Evolutionary conservation across 2,329 filamentous ascomycete genomes (phyloP).

Genomic region (Nemania serpens): DNA sequence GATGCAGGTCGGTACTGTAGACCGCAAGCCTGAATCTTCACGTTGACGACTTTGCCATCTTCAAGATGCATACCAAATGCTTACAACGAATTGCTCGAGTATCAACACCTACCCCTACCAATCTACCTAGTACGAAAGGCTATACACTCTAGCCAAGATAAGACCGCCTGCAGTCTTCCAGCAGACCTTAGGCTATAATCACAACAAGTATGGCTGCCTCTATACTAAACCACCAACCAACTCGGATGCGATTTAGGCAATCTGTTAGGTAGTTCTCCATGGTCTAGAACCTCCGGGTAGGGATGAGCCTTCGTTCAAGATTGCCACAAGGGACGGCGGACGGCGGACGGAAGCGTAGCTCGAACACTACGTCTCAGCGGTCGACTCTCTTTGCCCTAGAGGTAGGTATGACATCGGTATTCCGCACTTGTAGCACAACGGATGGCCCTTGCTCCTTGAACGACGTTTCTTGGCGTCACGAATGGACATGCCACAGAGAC

Average conservation of each 20-base stretch:
- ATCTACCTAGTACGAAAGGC: neutral
- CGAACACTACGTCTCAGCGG: neutral
- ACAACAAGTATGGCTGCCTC: neutral
- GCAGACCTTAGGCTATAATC: slow-evolving; percentile 8
- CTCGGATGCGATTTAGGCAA: slow-evolving; percentile 12
- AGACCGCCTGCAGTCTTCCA: neutral
- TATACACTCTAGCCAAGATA: neutral
- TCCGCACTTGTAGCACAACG: neutral
- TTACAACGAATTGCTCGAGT: neutral
- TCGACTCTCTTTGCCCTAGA: neutral
- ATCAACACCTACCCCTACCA: neutral
- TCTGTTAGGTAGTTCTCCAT: neutral
- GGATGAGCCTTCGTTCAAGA: neutral
- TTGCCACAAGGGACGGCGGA: neutral
- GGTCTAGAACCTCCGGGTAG: neutral
- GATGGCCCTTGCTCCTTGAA: neutral
- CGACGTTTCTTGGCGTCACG: neutral
- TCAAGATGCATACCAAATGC: neutral
- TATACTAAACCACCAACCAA: slow-evolving; percentile 18
- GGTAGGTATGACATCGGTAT: neutral
- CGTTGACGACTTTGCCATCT: too few relatives aligned
- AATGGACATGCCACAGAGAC: neutral
- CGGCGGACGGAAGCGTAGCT: too few relatives aligned
- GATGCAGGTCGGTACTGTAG: too few relatives aligned
- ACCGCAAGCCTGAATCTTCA: too few relatives aligned